Evolutionary conservation across 352 stramenopile species (phyloP), one percentile per base, ranked within the genome.

Genomic region (Phytopythium sindhum): DNA sequence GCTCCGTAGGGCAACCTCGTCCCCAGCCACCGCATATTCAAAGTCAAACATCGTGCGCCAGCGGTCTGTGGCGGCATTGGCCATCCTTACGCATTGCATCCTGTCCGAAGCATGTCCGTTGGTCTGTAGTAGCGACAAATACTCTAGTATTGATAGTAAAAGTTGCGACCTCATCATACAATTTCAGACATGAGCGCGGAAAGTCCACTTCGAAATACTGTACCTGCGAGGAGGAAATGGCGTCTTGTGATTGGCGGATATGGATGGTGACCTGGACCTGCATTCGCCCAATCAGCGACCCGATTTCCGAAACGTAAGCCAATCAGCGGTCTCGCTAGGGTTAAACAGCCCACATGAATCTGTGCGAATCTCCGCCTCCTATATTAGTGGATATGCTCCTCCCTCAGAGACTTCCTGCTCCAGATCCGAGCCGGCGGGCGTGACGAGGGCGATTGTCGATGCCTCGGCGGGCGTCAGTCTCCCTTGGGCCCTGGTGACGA

Each of bases 221-320:
- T 74, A 48, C 65, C 57, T 56, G 74, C 78, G 37, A 67, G n/a
- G 23, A 67, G 72, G 31, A 69, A 81, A 48, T 9, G 14, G 21
- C n/a, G n/a, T 7, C 2, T 15, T 51, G n/a, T 51, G 44, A 51
- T 51, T 51, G 44, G 44, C 10, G 17, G 21, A 19, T 44, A n/a
- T n/a, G 12, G 39, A 44, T 44, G 12, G 39, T 44, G 39, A 44
- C 39, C n/a, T 44, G 14, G 39, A 19, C 14, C 39, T n/a, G 11
- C 7, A 51, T 51, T 15, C 44, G 44, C 44, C 44, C 44, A 51
- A 51, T 51, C 44, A 51, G 1, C 44, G 10, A 0, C n/a, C 39
- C 1, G 14, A 5, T 44, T 6, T 14, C 21, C 39, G 21, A 44
- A 44, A 44, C 39, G 39, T 44, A n/a, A 19, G 15, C 3, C 39